Evolutionary conservation across 441 rosid species (phyloP), one percentile per base, ranked within the genome.

Genomic region (Adansonia rubrostipa): DNA sequence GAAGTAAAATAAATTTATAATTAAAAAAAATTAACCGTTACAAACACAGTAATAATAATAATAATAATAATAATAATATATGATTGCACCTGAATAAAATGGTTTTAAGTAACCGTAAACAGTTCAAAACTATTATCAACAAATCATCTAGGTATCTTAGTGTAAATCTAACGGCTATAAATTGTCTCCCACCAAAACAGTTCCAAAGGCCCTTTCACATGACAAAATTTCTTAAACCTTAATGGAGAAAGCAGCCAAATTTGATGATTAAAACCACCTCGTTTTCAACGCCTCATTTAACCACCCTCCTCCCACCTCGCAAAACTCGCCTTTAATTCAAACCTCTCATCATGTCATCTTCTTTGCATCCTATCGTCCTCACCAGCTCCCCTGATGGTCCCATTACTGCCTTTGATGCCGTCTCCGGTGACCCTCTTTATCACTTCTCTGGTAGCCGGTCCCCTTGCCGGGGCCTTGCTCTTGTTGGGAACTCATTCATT

Each of bases 381-480:
- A 87, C 89, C 9, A 84, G 84, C 87, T 87, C 89, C 45, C 85
- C 85, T 2, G 73, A 85, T 7, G 90, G 89, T 61, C 83, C 87
- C 51, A 83, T 87, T 51, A 82, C 84, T 13, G 89, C 84, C 80
- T 85, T 81, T 56, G 81, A 84, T 60, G 13, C 87, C 15, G 48
- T 54, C 72, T 74, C 88, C 0, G 90, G 86, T 48, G 68, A 80
- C 76, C 6, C 68, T 58, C 10, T 88, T 7, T 73, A 81, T 9
- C 80, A 69, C 57, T 86, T 88, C 80, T 71, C 84, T 2, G 83
- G 86, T 60, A 88, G 88, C 81, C 77, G 84, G 13, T 84, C 88
- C 0, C 89, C 91, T 0, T 83, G 82, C 76, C 82, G 73, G 20
- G 92, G 92, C 68, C 88, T 88, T 19, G 72, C 78, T 79, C 75